phyloP scores from a whole-genome alignment of 2,329 filamentous ascomycete species.

The Penicillium sp. region DNA sequence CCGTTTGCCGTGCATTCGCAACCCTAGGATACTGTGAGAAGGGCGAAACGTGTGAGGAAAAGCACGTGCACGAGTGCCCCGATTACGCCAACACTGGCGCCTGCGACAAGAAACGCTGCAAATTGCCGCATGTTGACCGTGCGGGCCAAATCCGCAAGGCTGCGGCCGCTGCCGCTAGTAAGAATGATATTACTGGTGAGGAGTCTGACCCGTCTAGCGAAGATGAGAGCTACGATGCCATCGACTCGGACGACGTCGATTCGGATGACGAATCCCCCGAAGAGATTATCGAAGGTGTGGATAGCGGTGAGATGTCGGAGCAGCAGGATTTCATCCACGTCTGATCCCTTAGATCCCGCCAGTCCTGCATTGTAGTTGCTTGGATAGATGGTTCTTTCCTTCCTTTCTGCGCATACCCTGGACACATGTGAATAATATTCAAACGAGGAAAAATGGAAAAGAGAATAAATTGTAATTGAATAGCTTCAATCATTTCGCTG shows the following conservation, averaged over 20 bases:
- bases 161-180: conserved; percentile 40
- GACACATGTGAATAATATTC: conserved; percentile 3
- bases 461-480: neutral
- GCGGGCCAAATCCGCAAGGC: conserved; percentile 71
- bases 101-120: conserved; percentile 78
- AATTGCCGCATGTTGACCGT: conserved; percentile 80
- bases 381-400: conserved; percentile 2
- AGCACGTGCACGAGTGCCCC: conserved; percentile 90
- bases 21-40: conserved; percentile 84
- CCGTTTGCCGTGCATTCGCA: conserved; percentile 80
- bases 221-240: conserved; percentile 61
- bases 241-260: conserved; percentile 67
- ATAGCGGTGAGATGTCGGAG: conserved; percentile 48
- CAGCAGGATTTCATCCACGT: conserved; percentile 55
- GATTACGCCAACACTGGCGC: conserved; percentile 87
- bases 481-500: neutral
- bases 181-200: conserved; percentile 46
- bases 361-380: conserved; percentile 8
- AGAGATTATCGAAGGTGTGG: conserved; percentile 36
- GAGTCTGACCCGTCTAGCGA: conserved; percentile 73
- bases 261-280: conserved; percentile 57
- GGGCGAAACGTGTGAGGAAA: conserved; percentile 70
- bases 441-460: neutral
- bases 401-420: conserved; percentile 13
- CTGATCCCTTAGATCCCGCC: conserved; percentile 22